Conservation (phyloP, 2,329 filamentous ascomycete genomes). For the Nemania diffusa region DNA sequence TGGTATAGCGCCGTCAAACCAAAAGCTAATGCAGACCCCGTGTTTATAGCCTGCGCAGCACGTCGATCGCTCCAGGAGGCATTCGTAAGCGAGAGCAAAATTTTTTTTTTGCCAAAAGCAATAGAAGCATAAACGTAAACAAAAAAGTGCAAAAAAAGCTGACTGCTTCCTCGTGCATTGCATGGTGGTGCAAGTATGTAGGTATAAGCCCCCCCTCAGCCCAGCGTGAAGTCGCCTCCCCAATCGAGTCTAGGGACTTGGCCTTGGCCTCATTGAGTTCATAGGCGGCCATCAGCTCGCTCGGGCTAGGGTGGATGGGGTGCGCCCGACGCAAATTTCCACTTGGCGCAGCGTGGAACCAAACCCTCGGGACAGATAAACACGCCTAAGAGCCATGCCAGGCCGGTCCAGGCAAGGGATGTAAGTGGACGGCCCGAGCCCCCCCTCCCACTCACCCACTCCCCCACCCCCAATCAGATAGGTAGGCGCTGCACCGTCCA, state of each 20-base stretch:
- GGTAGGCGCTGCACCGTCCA: not conserved
- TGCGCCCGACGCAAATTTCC: not conserved
- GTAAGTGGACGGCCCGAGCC: not conserved
- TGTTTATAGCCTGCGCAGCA: no score
- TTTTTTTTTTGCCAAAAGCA: no score
- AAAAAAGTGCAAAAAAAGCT: no score
- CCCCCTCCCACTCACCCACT: not conserved
- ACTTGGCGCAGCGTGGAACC: not conserved
- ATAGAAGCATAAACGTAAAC: no score
- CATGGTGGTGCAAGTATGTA: no score
- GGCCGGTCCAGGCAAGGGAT: not conserved
- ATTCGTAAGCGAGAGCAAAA: no score
- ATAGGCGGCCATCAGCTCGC: not conserved
- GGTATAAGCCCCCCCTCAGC: not conserved
- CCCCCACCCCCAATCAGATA: not conserved
- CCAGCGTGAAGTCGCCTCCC: not conserved
- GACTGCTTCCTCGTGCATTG: no score
- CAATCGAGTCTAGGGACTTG: no score
- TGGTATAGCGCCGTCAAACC: no score
- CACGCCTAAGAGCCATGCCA: not conserved
- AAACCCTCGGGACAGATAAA: not conserved
- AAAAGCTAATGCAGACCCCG: no score
- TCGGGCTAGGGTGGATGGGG: no score
- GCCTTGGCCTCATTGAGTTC: not conserved
- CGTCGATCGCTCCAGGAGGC: no score